Evolutionary conservation across 139 green algal genomes (phyloP), one percentile per base, ranked within the genome.

Genomic region (Picochlorum sp.): DNA sequence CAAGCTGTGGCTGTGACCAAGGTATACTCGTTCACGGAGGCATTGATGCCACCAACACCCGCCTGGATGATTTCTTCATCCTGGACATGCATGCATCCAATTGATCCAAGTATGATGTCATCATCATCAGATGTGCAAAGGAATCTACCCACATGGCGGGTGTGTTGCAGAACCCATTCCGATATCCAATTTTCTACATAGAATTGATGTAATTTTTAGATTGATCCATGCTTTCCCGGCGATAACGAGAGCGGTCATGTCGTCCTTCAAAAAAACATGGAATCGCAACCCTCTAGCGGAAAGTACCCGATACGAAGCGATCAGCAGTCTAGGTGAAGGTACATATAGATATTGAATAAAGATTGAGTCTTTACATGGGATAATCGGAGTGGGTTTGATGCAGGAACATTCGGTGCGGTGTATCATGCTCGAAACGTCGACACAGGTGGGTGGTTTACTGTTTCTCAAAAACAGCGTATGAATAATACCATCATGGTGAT

Each of bases 381-480:
- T 62, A 45, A 21, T 34, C 13, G 30, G 30, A n/a, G 16, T 20
- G 16, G n/a, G 31, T 44, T 62, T 62, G 30, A 44, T 37, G 55
- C 72, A 71, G 72, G 72, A 20, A 68, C 72, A 1, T 78, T 78
- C 59, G 72, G 72, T 18, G 70, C 56, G 45, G 72, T 78, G 23
- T 55, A 68, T 41, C 72, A 74, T 14, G 72, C 72, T 14, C 66
- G 72, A 26, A 78, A 78, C 61, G 26, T n/a, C 28, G 21, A 31
- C 15, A 71, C 71, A 21, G 66, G 66, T 65, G 24, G 21, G 37
- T 23, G 41, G 11, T 28, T 59, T 18, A 7, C n/a, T 20, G 34
- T 41, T 41, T 41, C 0, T n/a, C 18, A 52, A 52, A 52, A 9
- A 0, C 18, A 20, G 15, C 15, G 8, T 21, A 18, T 23, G 16